A percentile compares a stretch with the other conserved stretches of the same genome.
phyloP scores from a whole-genome alignment of 805 yeast genomes.

The Barnettozyma populi region DNA sequence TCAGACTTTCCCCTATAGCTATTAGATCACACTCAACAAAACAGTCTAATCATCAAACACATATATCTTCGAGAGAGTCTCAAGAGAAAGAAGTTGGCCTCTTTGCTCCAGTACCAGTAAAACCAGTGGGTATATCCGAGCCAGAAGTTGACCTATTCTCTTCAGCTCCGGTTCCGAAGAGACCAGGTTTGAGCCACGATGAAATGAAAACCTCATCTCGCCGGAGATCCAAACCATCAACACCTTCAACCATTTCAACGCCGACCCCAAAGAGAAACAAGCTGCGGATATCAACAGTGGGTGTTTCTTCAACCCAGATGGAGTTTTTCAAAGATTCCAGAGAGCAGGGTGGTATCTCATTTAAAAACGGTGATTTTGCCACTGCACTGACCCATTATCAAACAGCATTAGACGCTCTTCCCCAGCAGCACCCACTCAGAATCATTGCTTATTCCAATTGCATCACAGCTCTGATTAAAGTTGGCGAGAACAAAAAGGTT shows the following conservation, averaged over 20 bases:
- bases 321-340: conserved; percentile 42
- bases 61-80: neutral
- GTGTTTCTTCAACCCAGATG: conserved; percentile 20
- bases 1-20: conserved; percentile 9
- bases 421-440: conserved; percentile 56
- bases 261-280: conserved; percentile 1
- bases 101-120: conserved; percentile 15
- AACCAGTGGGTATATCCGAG: neutral
- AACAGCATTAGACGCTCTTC: conserved; percentile 50
- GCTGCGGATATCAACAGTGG: neutral
- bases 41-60: conserved; percentile 1
- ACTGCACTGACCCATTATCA: conserved; percentile 58
- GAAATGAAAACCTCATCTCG: conserved; percentile 24
- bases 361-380: conserved; percentile 77
- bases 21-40: conserved; percentile 9
- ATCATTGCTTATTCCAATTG: conserved; percentile 73
- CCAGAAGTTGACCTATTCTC: conserved; percentile 14
- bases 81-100: conserved; percentile 16
- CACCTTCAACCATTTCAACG: neutral
- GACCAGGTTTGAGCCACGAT: conserved; percentile 4
- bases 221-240: conserved; percentile 11
- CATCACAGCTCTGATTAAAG: conserved; percentile 57
- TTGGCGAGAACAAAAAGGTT: conserved; percentile 55
- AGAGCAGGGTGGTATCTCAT: conserved; percentile 54
- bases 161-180: conserved; percentile 6